Base-by-base conservation (phyloP, 2,329 filamentous ascomycete species). In the Aspergillus persii region DNA sequence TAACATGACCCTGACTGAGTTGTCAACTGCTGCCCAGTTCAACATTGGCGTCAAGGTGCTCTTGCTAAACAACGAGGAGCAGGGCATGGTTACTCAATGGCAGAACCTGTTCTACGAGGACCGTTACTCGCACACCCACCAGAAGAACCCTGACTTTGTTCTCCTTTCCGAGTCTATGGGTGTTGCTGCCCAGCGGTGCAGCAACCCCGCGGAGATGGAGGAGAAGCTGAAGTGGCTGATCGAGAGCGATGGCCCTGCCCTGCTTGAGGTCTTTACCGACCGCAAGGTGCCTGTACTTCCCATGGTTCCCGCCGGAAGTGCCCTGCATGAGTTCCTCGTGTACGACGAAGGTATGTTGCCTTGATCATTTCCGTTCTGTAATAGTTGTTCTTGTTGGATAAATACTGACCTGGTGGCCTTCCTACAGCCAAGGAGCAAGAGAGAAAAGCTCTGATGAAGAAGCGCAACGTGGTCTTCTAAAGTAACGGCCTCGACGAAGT, bases 51-150 rank as follows among this genome's bases (percentile, higher is more conserved):
- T 96, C 77, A 98, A 98, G 84, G 84, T 98, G 61, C 92, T 98
- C 68, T 83, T 98, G 29, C 78, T 99, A 57, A 98, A 98, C 83
- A 99, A 96, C 77, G 92, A 96, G 77, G 92, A 98, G 79, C 94
- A 97, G 79, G 94, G 94, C 56, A 98, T 98, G 94, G 93, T 98
- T 48, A 97, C 93, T 1, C 94, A 97, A 80, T 98, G 94, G 94
- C 94, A 98, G 79, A 93, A 92, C 69, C 86, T 98, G 66, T 98
- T 98, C 81, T 98, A 96, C 80, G 90, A 96, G 76, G 92, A 97
- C 73, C 88, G 94, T 68, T 98, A 88, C 76, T 77, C 92, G 39
- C 93, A 96, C 76, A 97, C 94, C 0, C 94, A 98, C 76, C 93
- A 96, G 80, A 84, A 86, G 73, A 98, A 98, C 77, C 92, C 94